Evolutionary conservation across 1,139 yeast genomes (phyloP).

Genomic region (Blastobotrys petasosporus): DNA sequence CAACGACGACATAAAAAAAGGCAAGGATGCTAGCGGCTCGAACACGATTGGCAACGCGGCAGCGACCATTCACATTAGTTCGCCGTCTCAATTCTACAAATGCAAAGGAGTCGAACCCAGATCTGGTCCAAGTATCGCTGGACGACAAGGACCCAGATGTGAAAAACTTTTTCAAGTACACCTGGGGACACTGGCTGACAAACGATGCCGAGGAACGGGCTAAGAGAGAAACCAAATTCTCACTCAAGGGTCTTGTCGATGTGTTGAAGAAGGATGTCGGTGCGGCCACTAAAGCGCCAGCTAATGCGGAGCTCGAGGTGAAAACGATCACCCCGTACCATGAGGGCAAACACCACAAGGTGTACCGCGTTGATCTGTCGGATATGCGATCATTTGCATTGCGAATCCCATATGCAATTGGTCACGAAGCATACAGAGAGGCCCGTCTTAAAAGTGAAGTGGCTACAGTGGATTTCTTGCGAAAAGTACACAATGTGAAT

Average conservation of each 20-base stretch:
- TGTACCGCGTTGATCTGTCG: slow-evolving; percentile 64
- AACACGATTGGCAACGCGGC: no score
- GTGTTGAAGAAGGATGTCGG: slow-evolving; percentile 29
- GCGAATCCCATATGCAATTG: slow-evolving; percentile 73
- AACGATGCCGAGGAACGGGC: slow-evolving; percentile 69
- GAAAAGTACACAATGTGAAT: slow-evolving; percentile 42
- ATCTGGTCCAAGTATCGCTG: slow-evolving; percentile 21
- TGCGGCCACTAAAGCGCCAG: slow-evolving; percentile 26
- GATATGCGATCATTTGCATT: slow-evolving; percentile 58
- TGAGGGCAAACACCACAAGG: slow-evolving; percentile 90
- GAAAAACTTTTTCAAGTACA: slow-evolving; percentile 71
- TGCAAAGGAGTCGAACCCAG: slow-evolving; percentile 3
- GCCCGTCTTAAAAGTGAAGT: slow-evolving; percentile 80
- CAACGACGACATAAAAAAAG: no score
- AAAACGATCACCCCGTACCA: slow-evolving; percentile 77
- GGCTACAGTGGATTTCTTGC: slow-evolving; percentile 82
- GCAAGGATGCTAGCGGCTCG: no score
- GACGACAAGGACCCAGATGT: slow-evolving; percentile 55
- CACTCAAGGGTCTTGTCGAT: slow-evolving; percentile 61
- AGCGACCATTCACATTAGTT: no score
- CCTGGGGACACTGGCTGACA: slow-evolving; percentile 94
- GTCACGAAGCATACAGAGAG: slow-evolving; percentile 55
- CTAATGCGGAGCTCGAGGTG: slow-evolving; percentile 43
- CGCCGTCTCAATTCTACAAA: slow-evolving; percentile 4
- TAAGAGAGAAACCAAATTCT: slow-evolving; percentile 74